Evolutionary conservation across 108 stramenopile genomes (phyloP).

Genomic region (Cyclostephanos invisitatus): DNA sequence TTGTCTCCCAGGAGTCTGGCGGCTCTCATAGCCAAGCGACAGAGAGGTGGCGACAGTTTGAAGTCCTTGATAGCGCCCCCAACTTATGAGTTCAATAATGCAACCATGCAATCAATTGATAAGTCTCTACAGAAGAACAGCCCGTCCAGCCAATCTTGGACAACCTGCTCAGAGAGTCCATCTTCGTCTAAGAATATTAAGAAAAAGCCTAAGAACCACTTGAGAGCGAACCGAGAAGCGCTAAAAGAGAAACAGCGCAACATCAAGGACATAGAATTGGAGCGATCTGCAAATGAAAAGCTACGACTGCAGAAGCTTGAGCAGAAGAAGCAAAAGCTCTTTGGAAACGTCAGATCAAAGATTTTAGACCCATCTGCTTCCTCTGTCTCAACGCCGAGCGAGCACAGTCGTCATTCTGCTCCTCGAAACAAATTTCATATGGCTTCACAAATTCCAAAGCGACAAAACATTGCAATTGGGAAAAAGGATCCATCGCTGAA

Average conservation of each 20-base stretch:
- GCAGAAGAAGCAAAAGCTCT: conserved; percentile 43
- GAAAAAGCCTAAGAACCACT: conserved; percentile 25
- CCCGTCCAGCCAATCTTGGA: conserved; percentile 5
- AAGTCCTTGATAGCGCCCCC: conserved; percentile 30
- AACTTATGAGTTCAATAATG: conserved; percentile 10
- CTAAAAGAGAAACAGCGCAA: conserved; percentile 32
- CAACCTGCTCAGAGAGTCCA: conserved; percentile 13
- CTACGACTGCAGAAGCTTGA: conserved; percentile 25
- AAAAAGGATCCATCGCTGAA: conserved; percentile 9
- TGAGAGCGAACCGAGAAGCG: conserved; percentile 33
- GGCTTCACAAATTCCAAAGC: neutral
- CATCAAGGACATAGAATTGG: conserved; percentile 25
- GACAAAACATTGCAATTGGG: conserved; percentile 30
- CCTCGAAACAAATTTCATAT: neutral
- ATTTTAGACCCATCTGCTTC: conserved; percentile 18
- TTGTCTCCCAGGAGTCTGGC: conserved; percentile 33
- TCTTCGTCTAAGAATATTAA: conserved; percentile 15
- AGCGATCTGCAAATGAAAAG: conserved; percentile 30
- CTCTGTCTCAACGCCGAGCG: conserved; percentile 1
- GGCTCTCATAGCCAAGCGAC: conserved; percentile 31
- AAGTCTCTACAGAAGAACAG: neutral
- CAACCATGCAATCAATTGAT: neutral
- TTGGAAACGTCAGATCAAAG: conserved; percentile 34
- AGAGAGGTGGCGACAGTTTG: conserved; percentile 41
- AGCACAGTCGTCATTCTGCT: neutral